Base-by-base conservation (phyloP, 257 asterid species). In the Linderniella brevidens region DNA sequence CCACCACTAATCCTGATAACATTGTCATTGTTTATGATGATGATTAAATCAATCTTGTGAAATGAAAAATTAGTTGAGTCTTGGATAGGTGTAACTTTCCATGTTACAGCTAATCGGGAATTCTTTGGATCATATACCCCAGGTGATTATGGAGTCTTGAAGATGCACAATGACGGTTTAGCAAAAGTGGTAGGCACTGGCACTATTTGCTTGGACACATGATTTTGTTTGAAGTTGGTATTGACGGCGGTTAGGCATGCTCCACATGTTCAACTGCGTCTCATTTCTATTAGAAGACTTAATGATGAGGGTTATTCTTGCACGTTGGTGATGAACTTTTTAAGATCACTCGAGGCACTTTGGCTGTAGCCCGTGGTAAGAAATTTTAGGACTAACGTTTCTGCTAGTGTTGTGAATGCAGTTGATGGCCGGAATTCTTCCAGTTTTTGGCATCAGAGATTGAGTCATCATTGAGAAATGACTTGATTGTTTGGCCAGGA, bases 41-140 rank as follows among this genome's bases (percentile, higher is more conserved):
- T 6, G 32, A 25, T 3, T 3, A 6, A 25, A 25, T 25, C 32
- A 25, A 25, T 25, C 32, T 25, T 25, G 32, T 25, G 32, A 25
- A 25, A 25, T 3, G 32, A 3, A 6, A 25, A 6, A 25, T 6
- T 25, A 25, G 32, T 25, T 49, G 54, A 20, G 20, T 35, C 8
- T 9, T 49, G 5, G 54, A 49, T 8, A 35, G 54, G 54, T 32
- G 54, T 19, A 3, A 1, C 37, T 20, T 47, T 20, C 3, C 49
- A 49, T 35, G 20, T 29, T 4, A 49, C 41, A 5, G 15, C 18
- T 5, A 29, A 40, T 10, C 36, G 18, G 9, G 54, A 50, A 9
- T 50, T 37, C 55, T 50, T 50, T 13, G 18, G 43, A 16, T 50
- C 35, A 13, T 36, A 37, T 9, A 50, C 45, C 9, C 9, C 41